phyloP scores from a whole-genome alignment of 2,329 filamentous ascomycete species.

The Aspergillus floridensis region DNA sequence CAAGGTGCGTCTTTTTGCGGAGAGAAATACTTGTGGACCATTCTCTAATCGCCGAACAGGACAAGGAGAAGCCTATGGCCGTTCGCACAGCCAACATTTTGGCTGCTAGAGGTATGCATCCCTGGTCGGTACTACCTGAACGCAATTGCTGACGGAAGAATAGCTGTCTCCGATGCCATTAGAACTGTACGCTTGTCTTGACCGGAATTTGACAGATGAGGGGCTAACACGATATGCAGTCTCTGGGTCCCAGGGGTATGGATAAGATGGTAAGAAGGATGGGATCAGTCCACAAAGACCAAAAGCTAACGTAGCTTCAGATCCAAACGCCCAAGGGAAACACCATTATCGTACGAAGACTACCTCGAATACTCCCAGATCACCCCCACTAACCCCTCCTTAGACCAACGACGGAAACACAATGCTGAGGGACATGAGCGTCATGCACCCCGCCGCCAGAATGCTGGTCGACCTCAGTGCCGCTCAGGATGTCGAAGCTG shows the following conservation, averaged over 20 bases:
- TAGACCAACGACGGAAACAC: slow-evolving; percentile 97
- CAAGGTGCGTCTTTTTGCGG: slow-evolving; percentile 50
- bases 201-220: slow-evolving; percentile 27
- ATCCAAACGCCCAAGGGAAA: slow-evolving; percentile 95
- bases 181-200: slow-evolving; percentile 61
- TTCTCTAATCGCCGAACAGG: slow-evolving; percentile 50
- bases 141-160: slow-evolving; percentile 26
- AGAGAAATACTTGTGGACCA: slow-evolving; percentile 28
- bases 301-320: slow-evolving; percentile 37
- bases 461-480: slow-evolving; percentile 98
- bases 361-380: slow-evolving; percentile 11
- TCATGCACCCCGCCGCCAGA: slow-evolving; percentile 98
- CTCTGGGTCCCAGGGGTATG: slow-evolving; percentile 93
- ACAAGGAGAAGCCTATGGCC: slow-evolving; percentile 98
- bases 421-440: slow-evolving; percentile 98
- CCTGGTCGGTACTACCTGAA: neutral
- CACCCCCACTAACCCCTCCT: slow-evolving; percentile 30
- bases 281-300: neutral
- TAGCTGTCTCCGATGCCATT: slow-evolving; percentile 95
- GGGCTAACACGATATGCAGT: slow-evolving; percentile 51
- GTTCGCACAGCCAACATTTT: slow-evolving; percentile 96
- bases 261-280: slow-evolving; percentile 74
- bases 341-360: slow-evolving; percentile 72
- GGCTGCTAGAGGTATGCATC: slow-evolving; percentile 76
- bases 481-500: slow-evolving; percentile 96